phyloP scores from a whole-genome alignment of 345 rosid species.

The Hibiscus syriacus region DNA sequence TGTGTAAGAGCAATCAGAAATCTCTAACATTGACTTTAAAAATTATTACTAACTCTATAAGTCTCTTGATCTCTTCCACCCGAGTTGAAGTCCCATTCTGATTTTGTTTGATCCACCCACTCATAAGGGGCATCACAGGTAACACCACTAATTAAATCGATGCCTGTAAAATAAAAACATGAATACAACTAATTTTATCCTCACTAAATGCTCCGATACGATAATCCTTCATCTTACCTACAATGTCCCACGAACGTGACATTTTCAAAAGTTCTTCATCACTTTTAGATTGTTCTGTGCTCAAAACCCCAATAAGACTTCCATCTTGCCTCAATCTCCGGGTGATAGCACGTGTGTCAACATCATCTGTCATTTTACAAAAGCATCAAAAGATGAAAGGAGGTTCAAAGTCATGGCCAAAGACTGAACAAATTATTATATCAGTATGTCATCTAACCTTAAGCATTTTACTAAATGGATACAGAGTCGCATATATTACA shows the following conservation, averaged over 20 bases:
- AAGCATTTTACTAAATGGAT: neutral
- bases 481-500: neutral
- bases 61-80: constrained; percentile 28
- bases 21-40: neutral
- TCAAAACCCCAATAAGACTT: constrained; percentile 85
- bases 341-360: too few species aligned
- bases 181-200: neutral
- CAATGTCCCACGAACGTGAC: constrained; percentile 89
- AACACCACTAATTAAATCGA: constrained; percentile 84
- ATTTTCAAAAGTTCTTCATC: constrained; percentile 72
- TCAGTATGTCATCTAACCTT: neutral
- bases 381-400: constrained; percentile 9
- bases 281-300: constrained; percentile 70
- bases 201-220: neutral
- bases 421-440: neutral
- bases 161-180: constrained; percentile 37
- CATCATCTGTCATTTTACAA: constrained; percentile 47
- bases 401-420: neutral
- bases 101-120: constrained; percentile 62
- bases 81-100: constrained; percentile 76
- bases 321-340: constrained; percentile 90
- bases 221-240: too few species aligned
- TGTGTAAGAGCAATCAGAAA: constrained; percentile 9
- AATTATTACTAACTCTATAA: constrained; percentile 47
- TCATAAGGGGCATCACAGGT: constrained; percentile 71